Conservation (phyloP, 306 rosid species). For the Calophaca sinica region DNA sequence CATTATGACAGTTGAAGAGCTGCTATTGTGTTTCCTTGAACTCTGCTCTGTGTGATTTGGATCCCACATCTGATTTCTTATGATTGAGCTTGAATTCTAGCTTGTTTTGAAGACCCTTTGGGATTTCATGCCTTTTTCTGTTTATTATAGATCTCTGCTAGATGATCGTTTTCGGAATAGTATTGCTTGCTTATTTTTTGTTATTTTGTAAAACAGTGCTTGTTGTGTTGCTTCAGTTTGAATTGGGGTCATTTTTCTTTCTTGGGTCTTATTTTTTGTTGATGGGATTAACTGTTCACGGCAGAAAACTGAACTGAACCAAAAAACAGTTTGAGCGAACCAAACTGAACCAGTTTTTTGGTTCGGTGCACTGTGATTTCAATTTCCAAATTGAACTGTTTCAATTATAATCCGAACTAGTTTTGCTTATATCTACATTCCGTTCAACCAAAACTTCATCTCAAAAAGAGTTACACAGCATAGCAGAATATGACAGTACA, state of each 20-base stretch:
- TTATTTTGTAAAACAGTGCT: background rate
- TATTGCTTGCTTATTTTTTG: background rate
- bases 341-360: no score
- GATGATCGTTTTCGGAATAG: background rate
- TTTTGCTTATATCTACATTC: no score
- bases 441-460: no score
- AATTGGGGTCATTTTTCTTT: slow-evolving; percentile 5
- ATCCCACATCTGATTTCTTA: slow-evolving; percentile 42
- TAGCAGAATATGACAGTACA: no score
- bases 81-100: slow-evolving; percentile 29
- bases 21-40: background rate
- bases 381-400: no score
- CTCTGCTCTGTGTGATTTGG: background rate
- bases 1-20: background rate
- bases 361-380: no score
- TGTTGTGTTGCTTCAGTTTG: background rate
- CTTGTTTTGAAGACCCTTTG: slow-evolving; percentile 39
- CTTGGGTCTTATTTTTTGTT: background rate
- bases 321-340: no score
- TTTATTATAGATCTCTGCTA: background rate
- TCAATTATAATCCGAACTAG: no score
- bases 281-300: background rate
- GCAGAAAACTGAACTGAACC: no score
- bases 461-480: no score
- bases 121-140: slow-evolving; percentile 20